Evolutionary conservation across 768 basidiomycete species (phyloP).

Genomic region (Macrolepiota albuminosa): DNA sequence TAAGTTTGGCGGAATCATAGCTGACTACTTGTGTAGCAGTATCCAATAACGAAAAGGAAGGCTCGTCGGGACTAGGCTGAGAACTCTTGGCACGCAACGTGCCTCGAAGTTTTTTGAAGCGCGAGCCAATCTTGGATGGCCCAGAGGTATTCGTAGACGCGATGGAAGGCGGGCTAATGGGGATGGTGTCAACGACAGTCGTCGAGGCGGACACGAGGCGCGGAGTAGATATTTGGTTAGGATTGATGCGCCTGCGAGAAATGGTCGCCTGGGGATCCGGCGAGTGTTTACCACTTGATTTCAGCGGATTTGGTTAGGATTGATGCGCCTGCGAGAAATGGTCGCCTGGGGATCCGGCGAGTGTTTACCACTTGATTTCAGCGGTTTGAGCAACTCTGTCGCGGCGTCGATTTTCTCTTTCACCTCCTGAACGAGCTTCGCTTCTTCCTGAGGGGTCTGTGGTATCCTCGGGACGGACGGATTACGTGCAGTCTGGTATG

Average conservation of each 20-base stretch:
- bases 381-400: slow-evolving; percentile 53
- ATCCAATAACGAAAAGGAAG: slow-evolving; percentile 36
- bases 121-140: slow-evolving; percentile 60
- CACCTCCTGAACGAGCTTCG: slow-evolving; percentile 58
- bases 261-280: slow-evolving; percentile 28
- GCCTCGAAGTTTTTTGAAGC: slow-evolving; percentile 68
- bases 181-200: slow-evolving; percentile 57
- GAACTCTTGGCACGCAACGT: slow-evolving; percentile 53
- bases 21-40: slow-evolving; percentile 30
- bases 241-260: slow-evolving; percentile 55
- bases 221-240: slow-evolving; percentile 63
- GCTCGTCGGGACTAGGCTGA: slow-evolving; percentile 44
- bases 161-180: slow-evolving; percentile 45
- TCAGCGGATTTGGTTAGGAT: slow-evolving; percentile 54
- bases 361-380: slow-evolving; percentile 31
- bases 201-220: slow-evolving; percentile 62
- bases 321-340: slow-evolving; percentile 56
- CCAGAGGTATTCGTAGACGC: slow-evolving; percentile 39
- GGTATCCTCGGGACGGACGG: slow-evolving; percentile 39
- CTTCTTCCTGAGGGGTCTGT: slow-evolving; percentile 41
- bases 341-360: slow-evolving; percentile 27
- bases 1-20: slow-evolving; percentile 38
- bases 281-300: slow-evolving; percentile 32
- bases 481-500: slow-evolving; percentile 35
- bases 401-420: slow-evolving; percentile 67